Conservation (phyloP, 768 basidiomycete species). For the Auricularia sp. region DNA sequence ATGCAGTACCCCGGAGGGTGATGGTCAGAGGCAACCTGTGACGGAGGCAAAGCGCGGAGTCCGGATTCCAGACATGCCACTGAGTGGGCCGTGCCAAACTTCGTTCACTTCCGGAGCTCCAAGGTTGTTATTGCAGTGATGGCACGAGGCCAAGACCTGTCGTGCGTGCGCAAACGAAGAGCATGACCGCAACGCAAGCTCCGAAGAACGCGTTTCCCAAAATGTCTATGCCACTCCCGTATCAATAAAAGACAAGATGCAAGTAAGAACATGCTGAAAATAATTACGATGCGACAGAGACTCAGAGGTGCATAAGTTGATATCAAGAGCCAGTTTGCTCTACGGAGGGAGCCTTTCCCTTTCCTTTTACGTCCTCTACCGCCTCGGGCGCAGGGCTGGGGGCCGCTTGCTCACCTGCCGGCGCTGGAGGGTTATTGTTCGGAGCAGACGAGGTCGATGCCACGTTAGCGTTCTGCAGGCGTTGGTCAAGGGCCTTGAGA, state of each 20-base stretch:
- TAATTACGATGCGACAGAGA: background rate
- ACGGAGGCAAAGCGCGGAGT: background rate
- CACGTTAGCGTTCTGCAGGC: slow-evolving; percentile 31
- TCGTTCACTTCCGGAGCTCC: too few species aligned
- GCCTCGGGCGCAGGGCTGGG: background rate
- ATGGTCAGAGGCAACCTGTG: background rate
- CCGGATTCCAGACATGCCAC: background rate
- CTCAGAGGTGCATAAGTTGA: background rate
- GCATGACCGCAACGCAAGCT: background rate
- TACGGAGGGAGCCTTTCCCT: background rate
- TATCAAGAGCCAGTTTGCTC: background rate
- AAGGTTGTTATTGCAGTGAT: too few species aligned
- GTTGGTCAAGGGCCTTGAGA: slow-evolving; percentile 90
- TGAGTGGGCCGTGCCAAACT: too few species aligned
- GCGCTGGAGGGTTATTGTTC: background rate
- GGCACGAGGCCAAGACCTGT: too few species aligned
- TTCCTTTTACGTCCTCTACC: background rate
- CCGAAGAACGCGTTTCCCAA: background rate
- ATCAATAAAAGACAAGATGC: too few species aligned
- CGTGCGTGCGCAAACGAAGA: too few species aligned
- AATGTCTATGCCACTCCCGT: too few species aligned
- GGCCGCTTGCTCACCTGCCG: background rate
- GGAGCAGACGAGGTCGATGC: slow-evolving; percentile 1
- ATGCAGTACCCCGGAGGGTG: slow-evolving; percentile 29
- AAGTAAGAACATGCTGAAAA: background rate